phyloP scores from a whole-genome alignment of 2,329 filamentous ascomycete species.

The Beauveria pseudobassiana region DNA sequence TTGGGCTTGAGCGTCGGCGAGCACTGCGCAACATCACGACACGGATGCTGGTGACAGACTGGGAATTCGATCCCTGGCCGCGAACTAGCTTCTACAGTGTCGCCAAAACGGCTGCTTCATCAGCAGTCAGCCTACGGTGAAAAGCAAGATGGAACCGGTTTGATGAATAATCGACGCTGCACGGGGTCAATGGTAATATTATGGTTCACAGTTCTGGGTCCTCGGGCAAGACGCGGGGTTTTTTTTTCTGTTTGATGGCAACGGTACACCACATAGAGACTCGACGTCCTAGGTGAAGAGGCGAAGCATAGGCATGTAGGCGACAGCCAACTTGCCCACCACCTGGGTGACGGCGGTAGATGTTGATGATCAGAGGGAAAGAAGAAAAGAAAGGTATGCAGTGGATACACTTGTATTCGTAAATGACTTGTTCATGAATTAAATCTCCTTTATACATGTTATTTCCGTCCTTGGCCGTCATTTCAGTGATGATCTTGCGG shows the following conservation, averaged over 20 bases:
- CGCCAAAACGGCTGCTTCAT: not conserved
- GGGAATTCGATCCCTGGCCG: not conserved
- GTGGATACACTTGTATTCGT: slow-evolving; percentile 11
- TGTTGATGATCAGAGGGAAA: not conserved
- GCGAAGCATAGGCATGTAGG: not conserved
- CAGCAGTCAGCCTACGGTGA: not conserved
- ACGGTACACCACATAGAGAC: not conserved
- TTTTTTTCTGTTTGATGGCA: not conserved
- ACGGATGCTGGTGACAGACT: not conserved
- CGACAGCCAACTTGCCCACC: not conserved
- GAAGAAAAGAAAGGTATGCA: not conserved
- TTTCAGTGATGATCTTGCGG: not conserved
- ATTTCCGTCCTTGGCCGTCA: not conserved
- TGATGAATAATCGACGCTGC: not conserved
- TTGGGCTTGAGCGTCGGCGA: not conserved
- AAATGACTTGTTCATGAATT: slow-evolving; percentile 11
- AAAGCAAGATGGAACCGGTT: not conserved
- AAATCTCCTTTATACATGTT: not conserved
- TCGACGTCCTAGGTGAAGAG: not conserved
- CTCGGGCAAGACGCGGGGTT: not conserved
- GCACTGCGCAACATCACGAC: not conserved
- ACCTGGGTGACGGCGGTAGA: not conserved
- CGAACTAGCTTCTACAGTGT: not conserved
- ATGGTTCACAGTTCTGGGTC: not conserved
- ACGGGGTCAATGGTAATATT: not conserved